These are phyloP conservation scores for Nakaseomyces uthaithaninus DNA, from an alignment of 1,139 yeast species.

Conservation along the genomic window DNA sequence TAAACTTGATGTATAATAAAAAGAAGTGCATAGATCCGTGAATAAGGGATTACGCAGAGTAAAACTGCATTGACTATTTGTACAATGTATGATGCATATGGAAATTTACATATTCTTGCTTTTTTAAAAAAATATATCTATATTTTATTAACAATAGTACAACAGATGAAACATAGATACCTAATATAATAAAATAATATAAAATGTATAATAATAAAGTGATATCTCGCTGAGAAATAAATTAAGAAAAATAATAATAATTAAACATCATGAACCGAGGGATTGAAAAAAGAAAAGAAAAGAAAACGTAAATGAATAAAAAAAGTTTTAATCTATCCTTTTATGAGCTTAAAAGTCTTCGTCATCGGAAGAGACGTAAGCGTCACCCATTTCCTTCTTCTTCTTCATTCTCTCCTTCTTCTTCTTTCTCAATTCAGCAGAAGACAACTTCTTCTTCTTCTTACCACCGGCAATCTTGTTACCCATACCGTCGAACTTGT, in stretches of 20 bases:
- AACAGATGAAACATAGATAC: constrained; percentile 7
- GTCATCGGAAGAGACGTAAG: constrained; percentile 94
- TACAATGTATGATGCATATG: too few species aligned
- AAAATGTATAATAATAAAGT: constrained; percentile 5
- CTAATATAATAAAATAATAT: constrained; percentile 7
- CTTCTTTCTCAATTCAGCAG: constrained; percentile 99
- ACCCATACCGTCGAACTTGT: constrained; percentile 99
- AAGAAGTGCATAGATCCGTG: too few species aligned
- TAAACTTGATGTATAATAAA: too few species aligned
- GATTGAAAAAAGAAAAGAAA: constrained; percentile 1
- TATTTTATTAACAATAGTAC: constrained; percentile 7
- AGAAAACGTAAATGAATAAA: neutral
- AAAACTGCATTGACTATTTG: too few species aligned
- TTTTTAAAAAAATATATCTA: constrained; percentile 2
- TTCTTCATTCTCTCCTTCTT: constrained; percentile 99
- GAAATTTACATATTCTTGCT: neutral
- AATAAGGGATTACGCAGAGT: too few species aligned
- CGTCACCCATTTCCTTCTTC: constrained; percentile 99
- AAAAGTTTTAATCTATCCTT: neutral
- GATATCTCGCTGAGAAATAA: constrained; percentile 2
- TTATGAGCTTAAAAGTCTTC: constrained; percentile 13
- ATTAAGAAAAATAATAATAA: constrained; percentile 12
- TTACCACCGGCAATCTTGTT: constrained; percentile 94
- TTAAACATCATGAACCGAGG: constrained; percentile 9
- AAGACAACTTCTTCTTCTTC: constrained; percentile 96